Base-by-base conservation (phyloP, 1,284 basidiomycete genomes). In the Malassezia brasiliensis region DNA sequence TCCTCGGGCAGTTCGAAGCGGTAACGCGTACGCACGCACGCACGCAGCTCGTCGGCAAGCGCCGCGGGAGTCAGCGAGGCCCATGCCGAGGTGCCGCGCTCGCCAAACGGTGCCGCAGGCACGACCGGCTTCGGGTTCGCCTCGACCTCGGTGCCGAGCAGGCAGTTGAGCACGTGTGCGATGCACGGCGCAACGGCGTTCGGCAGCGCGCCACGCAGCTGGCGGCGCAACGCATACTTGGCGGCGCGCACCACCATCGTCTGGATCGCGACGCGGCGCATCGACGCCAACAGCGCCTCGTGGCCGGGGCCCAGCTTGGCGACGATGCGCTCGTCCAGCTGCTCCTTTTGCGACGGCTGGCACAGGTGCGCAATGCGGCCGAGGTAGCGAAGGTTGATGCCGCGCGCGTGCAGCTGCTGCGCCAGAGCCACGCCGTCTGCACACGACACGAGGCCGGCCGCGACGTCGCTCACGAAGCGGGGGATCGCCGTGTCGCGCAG, bases 341-440 rank as follows among this genome's bases (percentile, higher is more conserved):
- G 56, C 15, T 76, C 74, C 65, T 77, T 77, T 34, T 75, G 65
- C 37, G 76, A 75, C 39, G 78, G 72, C 41, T 75, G 71, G 15
- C 74, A 60, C 32, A 74, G 63, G 41, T 63, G 62, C 17, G 72
- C 76, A 28, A 79, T 67, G 36, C 75, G 66, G 48, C 81, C 81
- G 35, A 82, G 77, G 74, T 81, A 81, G n/a, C 81, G 77, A 65
- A 82, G 78, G 75, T 82, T 82, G 77, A 82, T 79, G 68, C 81
- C 81, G 41, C 78, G 76, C 28, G 73, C 67, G 69, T 82, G 81
- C 62, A 82, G 69, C 56, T 77, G 71, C 62, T 76, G 75, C 44
- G 78, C 77, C 50, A 82, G 75, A 31, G 77, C 74, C 37, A 68
- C 62, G 36, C 81, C 81, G 61, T 82, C 81, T 53, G 79, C 71